phyloP scores from a whole-genome alignment of 2,329 filamentous ascomycete species.

The Ophiobolus disseminans region DNA sequence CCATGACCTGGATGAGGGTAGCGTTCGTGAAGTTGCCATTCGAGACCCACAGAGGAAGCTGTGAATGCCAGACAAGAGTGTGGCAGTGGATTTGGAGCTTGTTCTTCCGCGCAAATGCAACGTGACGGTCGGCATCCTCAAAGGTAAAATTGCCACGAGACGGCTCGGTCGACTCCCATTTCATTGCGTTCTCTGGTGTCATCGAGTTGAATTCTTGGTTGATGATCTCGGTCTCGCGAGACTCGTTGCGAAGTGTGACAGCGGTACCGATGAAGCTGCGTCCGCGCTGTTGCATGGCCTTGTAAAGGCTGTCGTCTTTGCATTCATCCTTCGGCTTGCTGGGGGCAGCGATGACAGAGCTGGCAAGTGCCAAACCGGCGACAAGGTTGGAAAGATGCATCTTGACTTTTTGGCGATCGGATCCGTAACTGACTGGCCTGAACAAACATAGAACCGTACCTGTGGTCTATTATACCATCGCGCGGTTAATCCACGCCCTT shows the following conservation, averaged over 20 bases:
- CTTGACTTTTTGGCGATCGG: conserved; percentile 6
- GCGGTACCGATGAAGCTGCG: conserved; percentile 36
- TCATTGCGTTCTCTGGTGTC: conserved; percentile 30
- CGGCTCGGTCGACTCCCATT: conserved; percentile 50
- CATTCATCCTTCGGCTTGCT: conserved; percentile 3
- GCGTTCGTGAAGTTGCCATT: conserved; percentile 49
- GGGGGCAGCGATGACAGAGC: conserved; percentile 31
- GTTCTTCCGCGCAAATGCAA: conserved; percentile 45
- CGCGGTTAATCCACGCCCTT: conserved; percentile 28
- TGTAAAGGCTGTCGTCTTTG: conserved; percentile 32
- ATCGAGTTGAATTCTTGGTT: conserved; percentile 41
- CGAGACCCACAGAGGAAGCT: conserved; percentile 50
- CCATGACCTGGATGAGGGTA: conserved; percentile 51
- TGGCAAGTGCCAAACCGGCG: conserved; percentile 28
- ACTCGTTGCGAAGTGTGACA: conserved; percentile 32
- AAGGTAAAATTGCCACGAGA: conserved; percentile 49
- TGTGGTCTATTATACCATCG: conserved; percentile 15
- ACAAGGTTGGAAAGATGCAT: conserved; percentile 39
- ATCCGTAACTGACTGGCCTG: conserved; percentile 13
- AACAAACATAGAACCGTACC: neutral
- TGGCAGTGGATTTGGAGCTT: conserved; percentile 49
- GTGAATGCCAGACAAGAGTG: conserved; percentile 52
- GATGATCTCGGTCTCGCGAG: conserved; percentile 32
- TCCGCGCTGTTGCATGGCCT: conserved; percentile 31
- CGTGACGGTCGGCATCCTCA: conserved; percentile 44